These are phyloP conservation scores for Alternaria consortialis DNA, from an alignment of 2,329 filamentous ascomycete genomes.

Conservation along the genomic window DNA sequence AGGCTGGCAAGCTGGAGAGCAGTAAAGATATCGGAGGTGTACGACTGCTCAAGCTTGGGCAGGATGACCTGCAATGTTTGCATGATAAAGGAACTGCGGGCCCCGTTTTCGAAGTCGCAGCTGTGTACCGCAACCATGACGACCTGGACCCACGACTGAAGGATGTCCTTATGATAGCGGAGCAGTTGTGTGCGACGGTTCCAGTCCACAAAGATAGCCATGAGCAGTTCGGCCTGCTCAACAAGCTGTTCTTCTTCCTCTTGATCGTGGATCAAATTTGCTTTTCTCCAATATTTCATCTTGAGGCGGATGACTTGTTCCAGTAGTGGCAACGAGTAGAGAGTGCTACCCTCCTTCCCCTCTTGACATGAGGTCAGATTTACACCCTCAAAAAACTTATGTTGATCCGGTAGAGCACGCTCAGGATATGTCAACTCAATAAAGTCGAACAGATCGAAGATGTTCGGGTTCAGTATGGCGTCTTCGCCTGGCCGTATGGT, in stretches of 20 bases:
- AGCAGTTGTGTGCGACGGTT: conserved; percentile 70
- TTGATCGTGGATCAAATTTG: conserved; percentile 52
- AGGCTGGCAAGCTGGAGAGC: conserved; percentile 80
- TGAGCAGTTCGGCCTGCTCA: conserved; percentile 63
- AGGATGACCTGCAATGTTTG: conserved; percentile 88
- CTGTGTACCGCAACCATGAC: conserved; percentile 83
- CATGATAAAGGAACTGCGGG: conserved; percentile 79
- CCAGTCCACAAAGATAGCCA: conserved; percentile 68
- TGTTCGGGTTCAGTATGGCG: conserved; percentile 72
- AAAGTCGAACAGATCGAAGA: conserved; percentile 96
- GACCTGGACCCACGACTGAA: conserved; percentile 86
- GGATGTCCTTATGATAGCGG: conserved; percentile 68
- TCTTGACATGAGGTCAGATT: conserved; percentile 71
- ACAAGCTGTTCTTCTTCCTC: conserved; percentile 27
- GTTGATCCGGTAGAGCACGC: conserved; percentile 59
- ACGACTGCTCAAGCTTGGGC: conserved; percentile 83
- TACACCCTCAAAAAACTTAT: conserved; percentile 70
- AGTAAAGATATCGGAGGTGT: conserved; percentile 72
- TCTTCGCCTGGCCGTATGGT: conserved; percentile 73
- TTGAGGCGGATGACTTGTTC: conserved; percentile 77
- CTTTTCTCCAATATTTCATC: conserved; percentile 67
- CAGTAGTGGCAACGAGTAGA: conserved; percentile 76
- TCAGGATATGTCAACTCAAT: conserved; percentile 69
- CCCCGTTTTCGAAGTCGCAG: conserved; percentile 78
- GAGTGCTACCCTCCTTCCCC: conserved; percentile 63